These are phyloP conservation scores for Bipolaris oryzae DNA, from an alignment of 2,329 filamentous ascomycete genomes.

Conservation along the genomic window DNA sequence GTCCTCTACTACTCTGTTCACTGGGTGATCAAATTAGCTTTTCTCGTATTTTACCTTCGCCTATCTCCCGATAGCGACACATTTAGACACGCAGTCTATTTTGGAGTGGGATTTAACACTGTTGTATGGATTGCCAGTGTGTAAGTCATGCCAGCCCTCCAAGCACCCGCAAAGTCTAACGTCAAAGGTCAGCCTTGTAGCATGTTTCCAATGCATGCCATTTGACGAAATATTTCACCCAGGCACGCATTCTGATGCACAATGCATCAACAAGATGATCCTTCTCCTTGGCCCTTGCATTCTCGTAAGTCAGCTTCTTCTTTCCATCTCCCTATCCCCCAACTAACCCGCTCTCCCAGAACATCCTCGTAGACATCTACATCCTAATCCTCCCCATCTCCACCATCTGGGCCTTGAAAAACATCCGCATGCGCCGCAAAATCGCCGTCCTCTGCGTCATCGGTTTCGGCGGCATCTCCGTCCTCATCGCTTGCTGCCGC, in stretches of 20 bases:
- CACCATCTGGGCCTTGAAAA: neutral
- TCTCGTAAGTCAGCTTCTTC: neutral
- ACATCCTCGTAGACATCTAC: constrained; percentile 10
- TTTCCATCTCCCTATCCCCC: neutral
- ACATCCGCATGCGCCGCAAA: constrained; percentile 3
- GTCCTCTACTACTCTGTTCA: constrained; percentile 7
- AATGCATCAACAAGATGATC: constrained; percentile 2
- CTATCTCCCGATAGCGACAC: neutral
- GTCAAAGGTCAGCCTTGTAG: neutral
- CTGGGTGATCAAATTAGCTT: constrained; percentile 8
- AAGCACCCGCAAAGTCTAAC: neutral
- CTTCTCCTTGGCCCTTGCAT: constrained; percentile 5
- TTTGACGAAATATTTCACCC: constrained; percentile 10
- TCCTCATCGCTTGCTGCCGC: constrained; percentile 8
- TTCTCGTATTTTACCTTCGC: constrained; percentile 9
- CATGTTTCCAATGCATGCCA: constrained; percentile 4
- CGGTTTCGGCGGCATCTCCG: constrained; percentile 5
- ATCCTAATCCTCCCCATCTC: constrained; percentile 6
- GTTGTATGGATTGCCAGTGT: neutral
- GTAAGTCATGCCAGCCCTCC: neutral
- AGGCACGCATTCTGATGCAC: neutral
- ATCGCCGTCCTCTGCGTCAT: constrained; percentile 6
- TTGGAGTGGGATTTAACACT: constrained; percentile 1
- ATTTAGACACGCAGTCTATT: constrained; percentile 2
- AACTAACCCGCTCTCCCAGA: neutral